Base-by-base conservation (phyloP, 2,329 filamentous ascomycete species). In the Arthroderma sp. region DNA sequence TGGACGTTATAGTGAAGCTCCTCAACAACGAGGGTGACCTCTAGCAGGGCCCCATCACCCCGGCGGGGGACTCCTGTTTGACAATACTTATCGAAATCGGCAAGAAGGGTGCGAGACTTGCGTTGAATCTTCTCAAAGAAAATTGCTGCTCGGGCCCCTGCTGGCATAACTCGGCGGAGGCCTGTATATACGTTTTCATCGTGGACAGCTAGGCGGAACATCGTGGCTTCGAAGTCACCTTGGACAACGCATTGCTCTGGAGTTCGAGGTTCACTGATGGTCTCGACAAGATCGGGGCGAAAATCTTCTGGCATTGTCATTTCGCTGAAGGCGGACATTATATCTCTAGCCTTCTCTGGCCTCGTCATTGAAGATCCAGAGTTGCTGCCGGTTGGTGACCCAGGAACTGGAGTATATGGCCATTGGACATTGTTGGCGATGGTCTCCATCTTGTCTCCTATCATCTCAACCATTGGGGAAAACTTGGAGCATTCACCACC, bases 201-300 rank as follows among this genome's bases (percentile, higher is more conserved):
- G 48, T 68, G 62, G 9, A 67, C 59, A 4, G 66, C 66, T 4
- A 68, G 61, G 27, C 65, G 59, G 51, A 70, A 67, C 47, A 69
- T 58, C 2, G 67, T 71, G 10, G 63, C 65, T 43, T 64, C 61
- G 8, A 70, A 59, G 47, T 69, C 66, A 2, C 62, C 64, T 46
- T 65, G 66, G 10, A 69, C 62, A 10, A 68, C 64, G 48, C 66
- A 67, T 42, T 68, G 60, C 40, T 66, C 64, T 8, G 61, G 56
- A 4, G 61, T 62, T 38, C 58, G 58, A 7, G 53, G 48, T 11
- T 61, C 55, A 10, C 54, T 53, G 3, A 56, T 56, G 27, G 58
- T 58, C 38, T 65, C 62, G 33, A 57, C 56, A n/a, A 67, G 53
- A 39, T 69, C 64, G 6, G 48, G 55, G 9, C 60, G 59, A 49